These are phyloP conservation scores for Sugiyamaella neomexicana DNA, from an alignment of 1,139 yeast species.

Conservation along the genomic window DNA sequence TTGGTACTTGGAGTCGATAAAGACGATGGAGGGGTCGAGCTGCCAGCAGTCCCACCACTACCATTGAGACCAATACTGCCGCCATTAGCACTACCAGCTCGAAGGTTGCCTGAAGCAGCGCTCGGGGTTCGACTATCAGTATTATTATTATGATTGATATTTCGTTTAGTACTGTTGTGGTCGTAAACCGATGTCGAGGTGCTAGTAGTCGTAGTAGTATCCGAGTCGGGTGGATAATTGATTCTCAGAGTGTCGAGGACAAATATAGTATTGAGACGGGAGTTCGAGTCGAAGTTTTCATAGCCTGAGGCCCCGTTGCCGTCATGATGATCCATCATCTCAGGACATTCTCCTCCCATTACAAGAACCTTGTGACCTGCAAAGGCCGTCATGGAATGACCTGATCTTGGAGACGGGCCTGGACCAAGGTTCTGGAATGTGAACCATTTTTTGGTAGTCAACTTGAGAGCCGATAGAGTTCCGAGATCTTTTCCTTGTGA, in stretches of 20 bases:
- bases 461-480: conserved; percentile 72
- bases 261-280: conserved; percentile 34
- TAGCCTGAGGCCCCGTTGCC: conserved; percentile 24
- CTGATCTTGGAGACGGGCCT: conserved; percentile 85
- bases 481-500: conserved; percentile 69
- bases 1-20: conserved; percentile 4
- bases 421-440: conserved; percentile 56
- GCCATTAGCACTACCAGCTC: neutral
- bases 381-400: conserved; percentile 85
- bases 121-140: conserved; percentile 12
- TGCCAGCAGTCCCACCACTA: neutral
- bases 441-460: conserved; percentile 72
- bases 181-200: no score
- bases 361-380: conserved; percentile 68
- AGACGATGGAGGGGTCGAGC: conserved; percentile 9
- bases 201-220: neutral
- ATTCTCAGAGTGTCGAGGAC: conserved; percentile 45
- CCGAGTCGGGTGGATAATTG: conserved; percentile 31
- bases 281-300: conserved; percentile 9
- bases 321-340: conserved; percentile 28
- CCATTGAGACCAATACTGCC: no score
- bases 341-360: conserved; percentile 80
- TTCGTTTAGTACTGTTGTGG: neutral
- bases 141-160: neutral
- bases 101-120: conserved; percentile 8